Evolutionary conservation across 768 basidiomycete genomes (phyloP), one percentile per base, ranked within the genome.

Genomic region (Mycena capillaripes): DNA sequence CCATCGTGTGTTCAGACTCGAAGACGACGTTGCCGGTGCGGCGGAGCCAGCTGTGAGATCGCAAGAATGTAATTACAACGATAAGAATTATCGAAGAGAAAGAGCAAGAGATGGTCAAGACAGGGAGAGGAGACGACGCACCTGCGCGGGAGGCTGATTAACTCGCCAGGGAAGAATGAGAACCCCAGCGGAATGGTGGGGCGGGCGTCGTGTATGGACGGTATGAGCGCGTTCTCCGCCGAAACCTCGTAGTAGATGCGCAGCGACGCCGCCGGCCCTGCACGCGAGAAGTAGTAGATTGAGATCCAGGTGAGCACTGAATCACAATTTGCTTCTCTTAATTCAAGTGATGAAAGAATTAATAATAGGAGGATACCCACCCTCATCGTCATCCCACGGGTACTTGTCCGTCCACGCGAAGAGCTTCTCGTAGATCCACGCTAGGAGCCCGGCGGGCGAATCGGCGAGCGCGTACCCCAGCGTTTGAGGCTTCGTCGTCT

Each of bases 251-350:
- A 91, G 78, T 92, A 92, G 23, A 91, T 90, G 16, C 90, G 82
- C 10, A 87, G 25, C 0, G 91, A 87, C 0, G 91, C 89, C 2
- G 89, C 84, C 8, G 91, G 90, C 0, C 90, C 90, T 0, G 86
- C 83, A 12, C 85, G 84, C 9, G 90, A 91, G 80, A 90, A 90
- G 83, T 84, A 87, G 75, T 88, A 90, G 14, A 90, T 82, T 3
- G 89, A 90, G 25, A 90, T 78, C 90, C 90, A 91, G 0, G 88
- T 89, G 23, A 91, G 73, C 7, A 90, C 89, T 90, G 66, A 64
- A 34, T 29, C n/a, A n/a, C n/a, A n/a, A n/a, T n/a, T n/a, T n/a
- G n/a, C n/a, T 10, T 38, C 38, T 10, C 38, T 38, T 16, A 38
- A 38, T 38, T 10, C 38, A 10, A 38, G 38, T 10, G 38, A 38